phyloP scores from a whole-genome alignment of 306 rosid species.

The Casuarina cunninghamiana region DNA sequence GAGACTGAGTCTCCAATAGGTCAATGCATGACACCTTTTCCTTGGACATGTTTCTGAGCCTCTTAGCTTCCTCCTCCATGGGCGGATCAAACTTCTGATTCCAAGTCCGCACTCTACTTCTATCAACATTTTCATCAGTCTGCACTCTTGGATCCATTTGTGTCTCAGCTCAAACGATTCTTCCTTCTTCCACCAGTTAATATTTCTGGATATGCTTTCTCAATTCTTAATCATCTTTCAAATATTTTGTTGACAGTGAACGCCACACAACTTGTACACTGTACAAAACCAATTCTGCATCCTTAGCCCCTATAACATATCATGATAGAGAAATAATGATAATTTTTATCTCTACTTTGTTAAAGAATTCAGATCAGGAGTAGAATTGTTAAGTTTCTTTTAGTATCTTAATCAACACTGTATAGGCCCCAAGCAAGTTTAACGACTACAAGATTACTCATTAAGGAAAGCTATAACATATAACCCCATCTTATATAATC shows the following conservation, averaged over 20 bases:
- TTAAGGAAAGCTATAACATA: neutral
- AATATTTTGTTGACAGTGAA: neutral
- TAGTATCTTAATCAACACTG: neutral
- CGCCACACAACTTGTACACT: neutral
- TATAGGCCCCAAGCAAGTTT: neutral
- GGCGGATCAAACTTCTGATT: slow-evolving; percentile 25
- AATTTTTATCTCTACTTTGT: neutral
- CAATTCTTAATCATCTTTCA: neutral
- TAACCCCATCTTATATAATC: neutral
- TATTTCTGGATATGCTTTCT: neutral
- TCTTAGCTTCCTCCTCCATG: slow-evolving; percentile 32
- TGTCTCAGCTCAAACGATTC: neutral
- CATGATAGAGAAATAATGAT: neutral
- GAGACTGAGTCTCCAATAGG: slow-evolving; percentile 2
- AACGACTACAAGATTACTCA: neutral
- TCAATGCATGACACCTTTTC: slow-evolving; percentile 10
- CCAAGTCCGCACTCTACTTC: slow-evolving; percentile 10
- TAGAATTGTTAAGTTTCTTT: neutral
- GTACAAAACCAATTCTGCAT: neutral
- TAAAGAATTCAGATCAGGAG: neutral
- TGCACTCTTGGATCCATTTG: neutral
- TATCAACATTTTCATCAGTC: slow-evolving; percentile 4
- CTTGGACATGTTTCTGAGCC: slow-evolving; percentile 5
- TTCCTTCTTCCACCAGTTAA: slow-evolving; percentile 6
- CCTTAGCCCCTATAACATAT: neutral